Base-by-base conservation (phyloP, 768 basidiomycete genomes). In the Lanmaoa rubissima region DNA sequence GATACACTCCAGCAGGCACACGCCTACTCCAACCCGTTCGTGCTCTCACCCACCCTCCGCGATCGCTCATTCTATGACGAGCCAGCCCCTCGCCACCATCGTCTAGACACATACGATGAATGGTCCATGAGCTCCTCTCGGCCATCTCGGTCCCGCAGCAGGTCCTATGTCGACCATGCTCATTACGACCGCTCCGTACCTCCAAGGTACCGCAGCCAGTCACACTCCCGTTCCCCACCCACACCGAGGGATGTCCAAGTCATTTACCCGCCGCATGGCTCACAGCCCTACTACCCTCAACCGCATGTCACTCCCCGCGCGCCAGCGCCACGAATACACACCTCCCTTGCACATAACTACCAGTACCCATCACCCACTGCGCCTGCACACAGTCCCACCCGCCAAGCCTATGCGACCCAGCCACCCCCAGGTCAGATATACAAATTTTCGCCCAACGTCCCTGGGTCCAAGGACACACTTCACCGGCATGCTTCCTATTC, bases 1-100 rank as follows among this genome's bases (percentile, higher is more conserved):
- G 64, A 79, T 21, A 83, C 81, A 16, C 16, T 52, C 43, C 54
- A 55, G 13, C 69, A 73, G 39, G n/a, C 69, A 1, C 70, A 67
- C 21, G 19, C 61, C 6, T 72, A 66, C 56, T 53, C 64, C 2
- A 62, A 71, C 54, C 70, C 70, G 13, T 73, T 72, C 48, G 45
- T 50, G 1, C 67, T 69, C 55, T 71, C 70, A 0, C 70, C 70
- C 14, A 60, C 65, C 2, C 59, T 48, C 48, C 71, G 69, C 38
- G 71, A 73, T 54, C 71, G 66, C 36, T 13, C 69, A 0, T 72
- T 71, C 57, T 72, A 71, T 36, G 59, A 70, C 42, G 26, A 56
- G 11, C 48, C 60, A 41, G 45, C 46, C 19, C 19, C n/a, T 24
- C 61, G 26, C 28, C 40, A 51, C 41, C 55, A 40, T 31, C 48